Evolutionary conservation across 441 rosid genomes (phyloP), one percentile per base, ranked within the genome.

Genomic region (Gossypium laxum): DNA sequence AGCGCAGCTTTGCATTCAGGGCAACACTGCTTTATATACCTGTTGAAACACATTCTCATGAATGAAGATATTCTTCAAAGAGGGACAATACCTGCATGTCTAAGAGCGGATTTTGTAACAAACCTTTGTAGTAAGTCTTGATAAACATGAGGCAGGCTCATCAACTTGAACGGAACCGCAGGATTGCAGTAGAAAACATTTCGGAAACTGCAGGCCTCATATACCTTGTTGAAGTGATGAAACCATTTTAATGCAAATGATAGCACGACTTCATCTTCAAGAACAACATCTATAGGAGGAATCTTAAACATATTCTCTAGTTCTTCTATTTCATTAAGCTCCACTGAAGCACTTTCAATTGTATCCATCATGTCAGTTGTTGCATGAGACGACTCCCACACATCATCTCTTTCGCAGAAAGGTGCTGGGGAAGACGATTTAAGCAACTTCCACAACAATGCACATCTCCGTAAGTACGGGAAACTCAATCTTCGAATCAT

Each of bases 381-480:
- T 45, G 73, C 74, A 79, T 73, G 68, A 51, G 81, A 85, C 63
- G 85, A 70, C 69, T 82, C 77, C 72, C 72, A 76, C 54, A 62
- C 69, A 62, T 76, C 45, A 78, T 81, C 88, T 76, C 74, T 74
- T 45, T 78, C 78, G 76, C 70, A 73, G 73, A 89, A 83, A 52
- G 92, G 92, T 72, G 87, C 81, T 15, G 88, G 75, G 59, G 82
- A 74, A 56, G 92, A 79, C 64, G 87, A 82, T 71, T 80, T 88
- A 70, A 96, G 79, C 76, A 96, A 81, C 81, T 74, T 88, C 98
- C 97, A 93, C 56, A 96, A 82, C 83, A 96, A 83, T 8, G 93
- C 94, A 83, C 99, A 96, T 77, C 98, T 87, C 86, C 99, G 84
- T 85, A 96, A 69, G 74, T 82, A 96, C 61, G 99, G 94, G 71